Evolutionary conservation across 2,329 filamentous ascomycete genomes (phyloP), one percentile per base, ranked within the genome.

Genomic region (Neopestalotiopsis sp.): DNA sequence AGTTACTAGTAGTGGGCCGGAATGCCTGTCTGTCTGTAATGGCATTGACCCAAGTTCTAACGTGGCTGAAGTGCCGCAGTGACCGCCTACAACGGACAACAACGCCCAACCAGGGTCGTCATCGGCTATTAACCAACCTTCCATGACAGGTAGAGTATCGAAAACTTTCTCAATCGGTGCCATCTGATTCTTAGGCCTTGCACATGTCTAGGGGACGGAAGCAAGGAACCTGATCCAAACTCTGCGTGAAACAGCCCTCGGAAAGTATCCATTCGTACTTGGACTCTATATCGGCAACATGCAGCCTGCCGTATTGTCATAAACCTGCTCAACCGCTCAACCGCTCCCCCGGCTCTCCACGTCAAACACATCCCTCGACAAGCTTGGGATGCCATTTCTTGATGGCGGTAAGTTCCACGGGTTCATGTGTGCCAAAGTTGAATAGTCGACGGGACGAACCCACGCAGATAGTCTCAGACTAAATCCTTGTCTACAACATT

Each of bases 241-340:
- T 14, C 57, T 30, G n/a, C 24, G 12, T 59, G 57, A 59, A 10
- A 59, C 30, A 5, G 24, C 10, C 17, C 57, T 62, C 28, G 34
- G 28, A 17, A 20, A 30, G n/a, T 28, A 30, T 62, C n/a, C 28
- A 62, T 62, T 20, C 59, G 14, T 17, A 24, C 13, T 30, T 17
- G 34, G n/a, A 28, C 34, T 40, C 30, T 62, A 30, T 59, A 32
- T 62, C 59, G 59, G 59, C 59, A 62, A 40, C 32, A 10, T 20
- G 59, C 59, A 62, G 17, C 59, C 59, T 62, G 59, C 30, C 32
- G 17, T 34, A 30, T 40, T 30, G 9, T 20, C 59, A 62, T 40
- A 9, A 53, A n/a, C 20, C 45, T 53, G 45, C 45, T 53, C 20
- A 17, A 53, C 6, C 34, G 34, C 10, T 38, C 42, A 49, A 49